Evolutionary conservation across 495 filamentous ascomycete species (phyloP).

Genomic region (Neurospora intermedia): DNA sequence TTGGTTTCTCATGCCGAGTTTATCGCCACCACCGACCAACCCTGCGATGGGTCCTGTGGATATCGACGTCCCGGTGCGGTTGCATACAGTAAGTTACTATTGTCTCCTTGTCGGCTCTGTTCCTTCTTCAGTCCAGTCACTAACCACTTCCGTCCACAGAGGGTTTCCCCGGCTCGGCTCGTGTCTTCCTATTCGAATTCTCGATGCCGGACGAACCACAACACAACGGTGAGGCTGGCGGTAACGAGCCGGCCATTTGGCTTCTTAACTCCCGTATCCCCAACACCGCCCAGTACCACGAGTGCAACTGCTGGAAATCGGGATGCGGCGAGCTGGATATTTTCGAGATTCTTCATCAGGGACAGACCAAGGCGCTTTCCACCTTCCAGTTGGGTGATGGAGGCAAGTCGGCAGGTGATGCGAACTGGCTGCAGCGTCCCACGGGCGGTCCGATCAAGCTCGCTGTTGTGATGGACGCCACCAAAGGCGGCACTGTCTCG

Average conservation of each 20-base stretch:
- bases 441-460: slow-evolving; percentile 40
- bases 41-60: slow-evolving; percentile 50
- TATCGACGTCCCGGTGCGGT: slow-evolving; percentile 45
- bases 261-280: slow-evolving; percentile 59
- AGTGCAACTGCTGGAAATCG: slow-evolving; percentile 57
- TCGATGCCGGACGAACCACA: slow-evolving; percentile 41
- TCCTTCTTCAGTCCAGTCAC: background rate
- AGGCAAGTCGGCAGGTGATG: slow-evolving; percentile 37
- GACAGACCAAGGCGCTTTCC: slow-evolving; percentile 40
- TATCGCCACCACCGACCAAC: slow-evolving; percentile 45
- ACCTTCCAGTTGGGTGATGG: slow-evolving; percentile 38
- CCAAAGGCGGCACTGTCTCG: background rate
- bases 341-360: slow-evolving; percentile 49
- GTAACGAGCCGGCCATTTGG: slow-evolving; percentile 50
- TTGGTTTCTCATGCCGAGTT: slow-evolving; percentile 51
- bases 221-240: background rate
- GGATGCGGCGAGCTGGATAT: slow-evolving; percentile 64
- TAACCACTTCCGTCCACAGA: slow-evolving; percentile 12
- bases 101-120: accelerated
- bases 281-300: slow-evolving; percentile 50
- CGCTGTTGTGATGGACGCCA: slow-evolving; percentile 45
- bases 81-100: slow-evolving; percentile 29
- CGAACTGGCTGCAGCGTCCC: slow-evolving; percentile 55
- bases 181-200: slow-evolving; percentile 60
- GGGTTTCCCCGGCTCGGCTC: slow-evolving; percentile 51